Percentiles rank a stretch among this genome's conserved stretches.
Conservation (phyloP, 2,329 filamentous ascomycete genomes). For the Xylariaceae sp. region DNA sequence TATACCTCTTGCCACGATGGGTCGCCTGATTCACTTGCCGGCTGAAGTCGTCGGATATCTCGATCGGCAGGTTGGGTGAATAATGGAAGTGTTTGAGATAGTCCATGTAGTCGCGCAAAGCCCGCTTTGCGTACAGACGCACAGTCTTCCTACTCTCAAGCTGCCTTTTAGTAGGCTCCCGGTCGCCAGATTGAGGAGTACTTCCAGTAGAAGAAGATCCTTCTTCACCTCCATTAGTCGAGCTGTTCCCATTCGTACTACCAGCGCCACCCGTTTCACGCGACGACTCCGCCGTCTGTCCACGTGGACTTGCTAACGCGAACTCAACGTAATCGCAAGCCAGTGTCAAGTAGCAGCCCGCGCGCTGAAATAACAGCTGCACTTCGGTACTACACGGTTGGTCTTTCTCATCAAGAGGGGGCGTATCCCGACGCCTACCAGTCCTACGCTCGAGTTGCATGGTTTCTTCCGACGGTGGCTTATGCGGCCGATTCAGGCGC, state of each 20-base stretch:
- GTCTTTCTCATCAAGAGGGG: slow-evolving; percentile 36
- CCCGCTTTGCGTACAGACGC: slow-evolving; percentile 68
- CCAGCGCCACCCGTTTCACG: slow-evolving; percentile 20
- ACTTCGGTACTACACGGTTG: slow-evolving; percentile 71
- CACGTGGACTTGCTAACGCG: slow-evolving; percentile 39
- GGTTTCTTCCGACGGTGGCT: slow-evolving; percentile 41
- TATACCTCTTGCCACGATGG: slow-evolving; percentile 30
- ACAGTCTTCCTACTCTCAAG: slow-evolving; percentile 62
- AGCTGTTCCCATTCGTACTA: slow-evolving; percentile 21
- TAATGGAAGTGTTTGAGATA: slow-evolving; percentile 75
- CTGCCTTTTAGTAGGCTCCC: slow-evolving; percentile 23
- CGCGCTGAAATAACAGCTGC: slow-evolving; percentile 73
- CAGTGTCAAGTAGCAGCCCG: slow-evolving; percentile 63
- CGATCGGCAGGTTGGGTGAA: slow-evolving; percentile 61
- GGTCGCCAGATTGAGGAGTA: slow-evolving; percentile 11
- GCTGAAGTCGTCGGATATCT: slow-evolving; percentile 52
- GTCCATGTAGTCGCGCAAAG: slow-evolving; percentile 66
- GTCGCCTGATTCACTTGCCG: slow-evolving; percentile 52
- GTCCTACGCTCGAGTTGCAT: slow-evolving; percentile 44
- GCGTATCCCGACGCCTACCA: slow-evolving; percentile 30
- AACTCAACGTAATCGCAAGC: slow-evolving; percentile 60
- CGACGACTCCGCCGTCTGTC: slow-evolving; percentile 17
- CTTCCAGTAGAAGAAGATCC: slow-evolving; percentile 12
- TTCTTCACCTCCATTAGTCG: slow-evolving; percentile 1
- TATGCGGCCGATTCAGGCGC: slow-evolving; percentile 46